Conservation (phyloP, 1,139 yeast genomes). For the Hansenula lynferdii region DNA sequence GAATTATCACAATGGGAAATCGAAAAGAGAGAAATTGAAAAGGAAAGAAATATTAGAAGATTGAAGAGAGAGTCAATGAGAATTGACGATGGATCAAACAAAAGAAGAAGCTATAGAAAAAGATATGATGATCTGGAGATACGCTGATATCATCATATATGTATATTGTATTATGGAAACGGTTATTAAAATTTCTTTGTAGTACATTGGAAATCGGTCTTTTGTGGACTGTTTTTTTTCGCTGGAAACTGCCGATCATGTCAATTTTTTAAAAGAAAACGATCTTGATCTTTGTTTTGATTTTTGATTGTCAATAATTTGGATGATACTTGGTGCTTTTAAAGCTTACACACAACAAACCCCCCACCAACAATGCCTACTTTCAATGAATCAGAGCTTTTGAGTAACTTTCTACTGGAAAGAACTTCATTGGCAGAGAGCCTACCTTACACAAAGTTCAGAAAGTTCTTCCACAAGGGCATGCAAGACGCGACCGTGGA, state of each 20-base stretch:
- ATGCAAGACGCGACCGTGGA: constrained; percentile 5
- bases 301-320: no score
- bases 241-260: no score
- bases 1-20: constrained; percentile 87
- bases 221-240: no score
- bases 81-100: constrained; percentile 43
- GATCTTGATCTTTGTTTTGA: no score
- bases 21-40: constrained; percentile 91
- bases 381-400: constrained; percentile 15
- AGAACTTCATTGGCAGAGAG: constrained; percentile 7
- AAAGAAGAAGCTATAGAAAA: constrained; percentile 49
- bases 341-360: no score
- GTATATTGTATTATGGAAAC: no score
- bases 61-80: constrained; percentile 86
- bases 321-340: no score
- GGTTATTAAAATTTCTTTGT: no score
- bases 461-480: constrained; percentile 11
- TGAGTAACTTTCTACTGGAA: constrained; percentile 13
- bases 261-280: no score
- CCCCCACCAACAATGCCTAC: constrained; percentile 4
- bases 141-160: neutral
- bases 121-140: constrained; percentile 51
- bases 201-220: no score
- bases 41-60: constrained; percentile 88
- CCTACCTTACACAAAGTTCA: constrained; percentile 8